Percentiles rank a stretch among this genome's conserved stretches.
phyloP scores from a whole-genome alignment of 345 rosid species.

The Bruguiera sexangula region DNA sequence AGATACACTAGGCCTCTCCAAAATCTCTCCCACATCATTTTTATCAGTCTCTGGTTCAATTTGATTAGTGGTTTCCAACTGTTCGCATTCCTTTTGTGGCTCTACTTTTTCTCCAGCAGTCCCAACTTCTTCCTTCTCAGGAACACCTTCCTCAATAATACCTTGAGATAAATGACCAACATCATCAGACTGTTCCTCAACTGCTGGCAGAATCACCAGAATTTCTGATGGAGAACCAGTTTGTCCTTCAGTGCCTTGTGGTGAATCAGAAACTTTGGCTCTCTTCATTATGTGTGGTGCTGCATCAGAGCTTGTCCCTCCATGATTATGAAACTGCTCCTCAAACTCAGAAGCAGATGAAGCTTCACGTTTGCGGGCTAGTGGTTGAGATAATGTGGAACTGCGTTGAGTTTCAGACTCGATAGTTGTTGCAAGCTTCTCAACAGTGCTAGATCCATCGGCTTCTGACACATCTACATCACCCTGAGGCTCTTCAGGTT shows the following conservation, averaged over 20 bases:
- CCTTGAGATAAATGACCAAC: constrained; percentile 33
- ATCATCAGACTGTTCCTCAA: constrained; percentile 51
- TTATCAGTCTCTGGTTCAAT: constrained; percentile 39
- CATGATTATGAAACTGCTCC: constrained; percentile 45
- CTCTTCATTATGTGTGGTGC: constrained; percentile 53
- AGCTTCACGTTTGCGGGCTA: constrained; percentile 64
- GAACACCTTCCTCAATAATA: constrained; percentile 38
- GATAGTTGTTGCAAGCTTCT: constrained; percentile 40
- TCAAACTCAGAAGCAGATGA: constrained; percentile 45
- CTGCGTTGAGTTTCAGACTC: constrained; percentile 52
- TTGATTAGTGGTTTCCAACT: constrained; percentile 32
- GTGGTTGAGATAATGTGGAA: constrained; percentile 30
- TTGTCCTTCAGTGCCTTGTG: constrained; percentile 38
- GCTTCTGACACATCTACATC: constrained; percentile 76
- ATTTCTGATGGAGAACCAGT: constrained; percentile 34
- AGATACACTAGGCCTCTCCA: constrained; percentile 46
- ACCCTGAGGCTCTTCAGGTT: constrained; percentile 55
- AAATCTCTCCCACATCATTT: constrained; percentile 41
- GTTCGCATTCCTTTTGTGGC: constrained; percentile 44
- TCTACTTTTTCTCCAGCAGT: constrained; percentile 47
- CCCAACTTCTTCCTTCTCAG: constrained; percentile 64
- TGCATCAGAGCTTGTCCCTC: constrained; percentile 39
- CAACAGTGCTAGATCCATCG: constrained; percentile 46
- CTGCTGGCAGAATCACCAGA: constrained; percentile 28
- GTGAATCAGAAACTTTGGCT: constrained; percentile 52